Base-by-base conservation (phyloP, 176 grass and related monocot species). In the Eleusine coracana region DNA sequence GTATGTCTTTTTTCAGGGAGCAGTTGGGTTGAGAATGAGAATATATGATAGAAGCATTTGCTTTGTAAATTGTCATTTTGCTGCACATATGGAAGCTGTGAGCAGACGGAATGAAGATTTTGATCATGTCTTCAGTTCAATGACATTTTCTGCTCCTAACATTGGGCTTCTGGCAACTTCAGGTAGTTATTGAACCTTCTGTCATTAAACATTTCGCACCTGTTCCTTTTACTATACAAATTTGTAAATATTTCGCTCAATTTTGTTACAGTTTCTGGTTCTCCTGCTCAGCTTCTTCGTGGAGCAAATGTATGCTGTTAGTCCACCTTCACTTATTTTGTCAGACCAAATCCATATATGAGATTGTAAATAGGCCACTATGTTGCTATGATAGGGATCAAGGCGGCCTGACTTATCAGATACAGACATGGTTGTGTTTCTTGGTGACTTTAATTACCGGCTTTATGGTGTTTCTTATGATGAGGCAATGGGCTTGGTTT, bases 61-160 rank as follows among this genome's bases (percentile, higher is more conserved):
- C 82, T 98, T 98, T 91, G 80, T 95, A 88, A 98, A 98, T 76
- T 98, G 96, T 78, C 96, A 98, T 84, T 91, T 98, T 54, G 92
- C 96, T 95, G 90, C 92, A 68, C 96, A 98, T 86, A 86, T 95
- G 89, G 96, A 98, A 79, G 92, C 88, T 84, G 87, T 98, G 68
- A 90, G 67, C 84, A 93, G 87, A 69, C 75, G 92, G 31, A 98
- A 98, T 82, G 96, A 94, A 88, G 92, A 98, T 73, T 98, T 95
- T 77, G 90, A 95, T 34, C 92, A 93, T 88, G 89, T 98, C 80
- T 95, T 89, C 41, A 90, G 92, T 74, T 93, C 84, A 73, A 91
- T 95, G 90, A 85, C 86, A 79, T 98, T 95, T 84, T 82, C 67
- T 34, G 40, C 68, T 12, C 25, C 81, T 61, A 89, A 78, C 1